phyloP scores from a whole-genome alignment of 164 flowering plant species.

The Magnolia sinica region DNA sequence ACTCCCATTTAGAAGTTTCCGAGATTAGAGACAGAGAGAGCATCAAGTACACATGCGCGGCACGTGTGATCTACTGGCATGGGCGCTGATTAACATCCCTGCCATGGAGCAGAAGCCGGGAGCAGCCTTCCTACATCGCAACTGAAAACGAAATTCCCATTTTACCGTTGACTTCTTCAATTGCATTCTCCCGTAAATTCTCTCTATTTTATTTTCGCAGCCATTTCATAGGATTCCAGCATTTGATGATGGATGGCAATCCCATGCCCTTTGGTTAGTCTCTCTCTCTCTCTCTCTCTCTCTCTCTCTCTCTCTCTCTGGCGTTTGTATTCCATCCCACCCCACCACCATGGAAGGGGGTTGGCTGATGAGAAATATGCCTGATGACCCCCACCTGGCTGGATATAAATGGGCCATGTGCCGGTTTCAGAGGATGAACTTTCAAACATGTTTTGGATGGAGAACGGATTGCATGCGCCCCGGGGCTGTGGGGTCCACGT shows the following conservation, averaged over 20 bases:
- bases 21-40: background rate
- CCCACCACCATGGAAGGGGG: too few species aligned
- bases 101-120: background rate
- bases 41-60: constrained; percentile 26
- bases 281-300: background rate
- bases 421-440: too few species aligned
- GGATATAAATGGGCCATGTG: too few species aligned
- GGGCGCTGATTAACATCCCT: constrained; percentile 12
- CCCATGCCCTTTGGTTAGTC: constrained; percentile 33
- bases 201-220: constrained; percentile 12
- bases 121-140: constrained; percentile 14
- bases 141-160: constrained; percentile 5
- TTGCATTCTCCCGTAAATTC: too few species aligned
- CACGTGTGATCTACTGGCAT: constrained; percentile 22
- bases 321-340: too few species aligned
- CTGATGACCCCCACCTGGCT: too few species aligned
- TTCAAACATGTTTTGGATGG: too few species aligned
- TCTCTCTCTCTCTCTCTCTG: too few species aligned
- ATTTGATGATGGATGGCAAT: constrained; percentile 30
- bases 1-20: too few species aligned
- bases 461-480: too few species aligned
- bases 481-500: too few species aligned
- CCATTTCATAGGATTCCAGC: constrained; percentile 40
- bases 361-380: too few species aligned
- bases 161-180: background rate